Percentiles rank a stretch among this genome's conserved stretches.
Evolutionary conservation across 1,284 basidiomycete species (phyloP).

Genomic region (Leccinum solheimii): DNA sequence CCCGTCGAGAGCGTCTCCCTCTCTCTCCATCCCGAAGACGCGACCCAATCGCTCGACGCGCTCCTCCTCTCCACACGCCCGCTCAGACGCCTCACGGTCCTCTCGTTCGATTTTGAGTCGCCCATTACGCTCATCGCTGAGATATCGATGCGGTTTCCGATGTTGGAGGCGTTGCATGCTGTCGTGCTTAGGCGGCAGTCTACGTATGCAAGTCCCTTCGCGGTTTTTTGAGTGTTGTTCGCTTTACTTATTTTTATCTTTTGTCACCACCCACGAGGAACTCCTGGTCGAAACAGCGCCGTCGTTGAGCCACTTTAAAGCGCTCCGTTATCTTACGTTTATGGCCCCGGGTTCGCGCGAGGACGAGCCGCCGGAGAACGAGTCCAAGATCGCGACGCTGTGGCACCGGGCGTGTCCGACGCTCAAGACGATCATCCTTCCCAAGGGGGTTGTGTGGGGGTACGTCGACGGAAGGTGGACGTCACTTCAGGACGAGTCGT

Average conservation of each 20-base stretch:
- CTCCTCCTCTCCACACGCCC: slow-evolving; percentile 41
- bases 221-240: not conserved
- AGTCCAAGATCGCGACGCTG: slow-evolving; percentile 35
- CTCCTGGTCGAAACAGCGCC: slow-evolving; percentile 31
- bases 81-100: slow-evolving; percentile 53
- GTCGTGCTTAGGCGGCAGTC: slow-evolving; percentile 51
- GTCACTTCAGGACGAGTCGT: slow-evolving; percentile 20
- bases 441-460: slow-evolving; percentile 45
- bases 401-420: slow-evolving; percentile 45
- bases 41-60: slow-evolving; percentile 42
- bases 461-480: slow-evolving; percentile 28
- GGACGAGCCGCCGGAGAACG: slow-evolving; percentile 25
- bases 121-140: slow-evolving; percentile 47
- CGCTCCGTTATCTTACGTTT: slow-evolving; percentile 43
- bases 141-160: slow-evolving; percentile 46
- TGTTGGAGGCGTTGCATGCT: slow-evolving; percentile 56
- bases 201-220: slow-evolving; percentile 39
- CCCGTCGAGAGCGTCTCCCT: slow-evolving; percentile 54
- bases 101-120: slow-evolving; percentile 51
- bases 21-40: slow-evolving; percentile 48
- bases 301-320: slow-evolving; percentile 33
- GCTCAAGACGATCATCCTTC: slow-evolving; percentile 45
- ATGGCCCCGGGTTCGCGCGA: slow-evolving; percentile 35
- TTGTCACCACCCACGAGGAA: not conserved
- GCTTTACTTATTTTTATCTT: not conserved